phyloP scores from a whole-genome alignment of 352 stramenopile species.

The Phytophthora citricola region DNA sequence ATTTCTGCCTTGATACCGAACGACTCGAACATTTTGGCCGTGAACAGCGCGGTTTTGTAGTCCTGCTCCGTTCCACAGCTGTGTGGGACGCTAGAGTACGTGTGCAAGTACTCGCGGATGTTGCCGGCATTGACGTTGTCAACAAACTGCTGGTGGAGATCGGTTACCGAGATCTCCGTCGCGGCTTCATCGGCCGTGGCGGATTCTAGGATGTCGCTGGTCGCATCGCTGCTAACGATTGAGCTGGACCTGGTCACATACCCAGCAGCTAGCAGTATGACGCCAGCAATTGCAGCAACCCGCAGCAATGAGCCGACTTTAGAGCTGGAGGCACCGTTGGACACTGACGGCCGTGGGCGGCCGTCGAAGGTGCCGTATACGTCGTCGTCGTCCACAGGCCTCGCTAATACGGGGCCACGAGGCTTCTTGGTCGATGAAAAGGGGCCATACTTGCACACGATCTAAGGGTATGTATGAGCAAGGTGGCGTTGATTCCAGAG shows the following conservation, averaged over 20 bases:
- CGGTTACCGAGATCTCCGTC: not conserved
- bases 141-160: conserved; percentile 34
- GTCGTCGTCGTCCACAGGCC: conserved; percentile 20
- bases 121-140: conserved; percentile 27
- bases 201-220: not conserved
- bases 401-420: conserved; percentile 23
- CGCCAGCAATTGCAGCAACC: conserved; percentile 6
- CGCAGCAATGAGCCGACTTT: conserved; percentile 15
- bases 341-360: not conserved
- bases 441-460: conserved; percentile 4
- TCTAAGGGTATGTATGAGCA: not conserved
- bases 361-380: conserved; percentile 34
- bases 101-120: conserved; percentile 58
- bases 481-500: conserved; percentile 7
- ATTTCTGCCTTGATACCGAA: conserved; percentile 60
- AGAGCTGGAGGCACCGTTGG: conserved; percentile 8
- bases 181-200: not conserved
- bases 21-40: conserved; percentile 28
- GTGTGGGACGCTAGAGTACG: conserved; percentile 36
- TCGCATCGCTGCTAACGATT: conserved; percentile 1
- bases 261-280: conserved; percentile 19
- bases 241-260: conserved; percentile 21
- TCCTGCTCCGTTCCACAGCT: conserved; percentile 32
- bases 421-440: conserved; percentile 10
- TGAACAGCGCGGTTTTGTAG: conserved; percentile 33